These are phyloP conservation scores for Sphagnurus paluster DNA, from an alignment of 1,284 basidiomycete species.

Conservation along the genomic window DNA sequence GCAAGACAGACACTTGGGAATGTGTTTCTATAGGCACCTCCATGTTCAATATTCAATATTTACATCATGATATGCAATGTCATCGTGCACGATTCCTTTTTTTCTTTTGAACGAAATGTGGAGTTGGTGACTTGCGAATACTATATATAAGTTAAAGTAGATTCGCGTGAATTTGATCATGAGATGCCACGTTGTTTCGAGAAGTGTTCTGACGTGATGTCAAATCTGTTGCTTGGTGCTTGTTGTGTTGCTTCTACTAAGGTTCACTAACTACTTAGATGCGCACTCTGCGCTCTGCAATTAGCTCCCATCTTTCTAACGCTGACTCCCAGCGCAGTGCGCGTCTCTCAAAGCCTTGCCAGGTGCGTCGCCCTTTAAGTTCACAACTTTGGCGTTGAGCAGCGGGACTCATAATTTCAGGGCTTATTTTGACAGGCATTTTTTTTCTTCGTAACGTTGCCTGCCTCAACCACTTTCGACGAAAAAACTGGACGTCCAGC, in stretches of 20 bases:
- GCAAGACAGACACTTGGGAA: too few relatives aligned
- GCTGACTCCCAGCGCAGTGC: slow-evolving; percentile 18
- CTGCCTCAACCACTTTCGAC: slow-evolving; percentile 3
- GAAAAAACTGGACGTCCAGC: slow-evolving; percentile 2
- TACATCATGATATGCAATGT: too few relatives aligned
- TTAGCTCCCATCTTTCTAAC: slow-evolving; percentile 7
- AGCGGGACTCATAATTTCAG: neutral
- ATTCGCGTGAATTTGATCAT: too few relatives aligned
- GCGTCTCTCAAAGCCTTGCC: slow-evolving; percentile 7
- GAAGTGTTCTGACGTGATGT: slow-evolving; percentile 18
- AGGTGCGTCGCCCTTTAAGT: slow-evolving; percentile 3
- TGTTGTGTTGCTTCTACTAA: too few relatives aligned
- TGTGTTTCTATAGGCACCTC: too few relatives aligned
- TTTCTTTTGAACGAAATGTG: too few relatives aligned
- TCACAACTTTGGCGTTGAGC: neutral
- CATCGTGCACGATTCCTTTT: too few relatives aligned
- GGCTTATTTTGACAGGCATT: neutral
- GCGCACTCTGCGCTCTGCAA: slow-evolving; percentile 10
- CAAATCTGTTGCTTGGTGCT: too few relatives aligned
- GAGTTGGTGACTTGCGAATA: too few relatives aligned
- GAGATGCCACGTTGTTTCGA: slow-evolving; percentile 15
- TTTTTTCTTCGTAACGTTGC: slow-evolving; percentile 3
- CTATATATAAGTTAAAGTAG: too few relatives aligned
- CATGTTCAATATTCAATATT: too few relatives aligned
- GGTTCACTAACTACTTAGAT: slow-evolving; percentile 14